These are phyloP conservation scores for Mortierella sp. DNA, from an alignment of 371 early-diverging fungal species.

Conservation along the genomic window DNA sequence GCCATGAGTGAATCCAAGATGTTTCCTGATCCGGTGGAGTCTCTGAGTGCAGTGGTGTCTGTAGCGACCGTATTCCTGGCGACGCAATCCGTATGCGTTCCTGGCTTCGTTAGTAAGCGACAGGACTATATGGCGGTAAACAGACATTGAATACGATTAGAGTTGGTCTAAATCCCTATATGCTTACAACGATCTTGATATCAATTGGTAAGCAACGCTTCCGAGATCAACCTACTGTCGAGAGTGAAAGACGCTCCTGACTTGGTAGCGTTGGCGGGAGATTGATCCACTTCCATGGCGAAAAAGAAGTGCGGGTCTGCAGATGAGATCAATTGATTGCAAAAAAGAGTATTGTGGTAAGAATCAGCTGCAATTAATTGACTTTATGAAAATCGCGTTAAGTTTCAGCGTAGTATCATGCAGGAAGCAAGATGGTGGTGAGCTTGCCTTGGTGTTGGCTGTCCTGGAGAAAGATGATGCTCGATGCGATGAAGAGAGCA, in stretches of 20 bases:
- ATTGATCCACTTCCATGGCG: slow-evolving; percentile 40
- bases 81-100: slow-evolving; percentile 85
- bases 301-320: neutral
- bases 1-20: slow-evolving; percentile 68
- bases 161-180: neutral
- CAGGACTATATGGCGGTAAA: slow-evolving; percentile 58
- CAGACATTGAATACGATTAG: neutral
- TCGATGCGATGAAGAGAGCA: neutral
- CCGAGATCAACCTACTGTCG: slow-evolving; percentile 32
- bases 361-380: too few relatives aligned
- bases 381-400: neutral
- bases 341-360: neutral
- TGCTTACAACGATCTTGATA: neutral
- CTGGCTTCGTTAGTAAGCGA: slow-evolving; percentile 75
- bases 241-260: slow-evolving; percentile 23
- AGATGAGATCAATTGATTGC: neutral
- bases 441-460: slow-evolving; percentile 5
- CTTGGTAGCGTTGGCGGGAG: slow-evolving; percentile 8
- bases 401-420: neutral
- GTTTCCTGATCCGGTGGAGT: slow-evolving; percentile 74
- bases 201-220: too few relatives aligned
- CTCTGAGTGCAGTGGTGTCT: slow-evolving; percentile 79
- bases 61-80: slow-evolving; percentile 86
- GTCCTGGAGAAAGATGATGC: slow-evolving; percentile 4
- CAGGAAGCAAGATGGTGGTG: neutral